Evolutionary conservation across 768 basidiomycete species (phyloP), one percentile per base, ranked within the genome.

Genomic region (Mycena galericulata): DNA sequence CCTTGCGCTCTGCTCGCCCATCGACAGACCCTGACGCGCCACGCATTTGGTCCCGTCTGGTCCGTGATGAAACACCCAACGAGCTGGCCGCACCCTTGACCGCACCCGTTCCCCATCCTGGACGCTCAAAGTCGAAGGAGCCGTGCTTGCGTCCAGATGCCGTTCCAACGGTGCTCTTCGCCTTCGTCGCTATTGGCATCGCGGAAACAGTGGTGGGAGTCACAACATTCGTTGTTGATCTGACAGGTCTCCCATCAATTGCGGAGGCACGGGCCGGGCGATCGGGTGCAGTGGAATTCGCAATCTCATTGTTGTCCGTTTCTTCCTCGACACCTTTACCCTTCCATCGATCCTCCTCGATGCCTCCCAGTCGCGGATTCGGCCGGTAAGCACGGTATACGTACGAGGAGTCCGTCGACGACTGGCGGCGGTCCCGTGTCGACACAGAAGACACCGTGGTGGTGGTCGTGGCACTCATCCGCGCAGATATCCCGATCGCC

Each of bases 101-200:
- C 2, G 86, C 84, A 27, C 88, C 81, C 70, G 77, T 68, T 24
- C 79, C 80, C 82, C 84, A 83, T 0, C 87, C 84, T 0, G 92
- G 91, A 38, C 91, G 83, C 77, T 93, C 92, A 71, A 93, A 92
- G 74, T 93, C 92, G 75, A 93, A 92, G 73, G 89, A 91, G 7
- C 91, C 91, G 69, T 91, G 90, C 74, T 91, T 90, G 20, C 70
- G 66, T 11, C 57, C 40, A 3, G 67, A 43, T 7, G 32, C 41
- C 17, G 51, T 51, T 32, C 66, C 53, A 36, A 71, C 38, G 6
- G 67, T 60, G 54, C 29, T 47, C 26, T 65, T 68, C 27, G 62
- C 30, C 18, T 9, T 32, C 1, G 49, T 51, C 20, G 65, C 61
- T 18, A 61, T 47, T 3, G 69, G 27, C 5, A 59, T 32, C 64